A percentile compares a stretch with the other conserved stretches of the same genome.
phyloP scores from a whole-genome alignment of 1,284 basidiomycete genomes.

The Wolfiporia cocos region DNA sequence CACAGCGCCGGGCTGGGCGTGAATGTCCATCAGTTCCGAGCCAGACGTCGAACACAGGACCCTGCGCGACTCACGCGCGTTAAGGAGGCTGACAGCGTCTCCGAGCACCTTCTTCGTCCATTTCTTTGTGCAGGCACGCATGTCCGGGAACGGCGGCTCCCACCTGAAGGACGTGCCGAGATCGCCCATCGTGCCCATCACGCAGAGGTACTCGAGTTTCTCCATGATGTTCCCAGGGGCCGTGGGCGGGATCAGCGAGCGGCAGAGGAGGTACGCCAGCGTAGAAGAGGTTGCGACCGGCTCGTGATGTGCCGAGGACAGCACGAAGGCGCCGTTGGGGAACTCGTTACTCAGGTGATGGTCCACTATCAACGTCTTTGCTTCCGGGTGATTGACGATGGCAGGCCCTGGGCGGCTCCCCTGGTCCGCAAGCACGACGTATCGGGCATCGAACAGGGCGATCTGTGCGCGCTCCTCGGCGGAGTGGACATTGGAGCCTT shows the following conservation, averaged over 20 bases:
- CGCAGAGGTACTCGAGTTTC: constrained; percentile 22
- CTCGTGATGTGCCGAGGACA: constrained; percentile 21
- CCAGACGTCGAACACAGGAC: too few relatives aligned
- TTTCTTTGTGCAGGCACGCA: constrained; percentile 20
- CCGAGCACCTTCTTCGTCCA: constrained; percentile 25
- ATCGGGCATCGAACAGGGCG: constrained; percentile 14
- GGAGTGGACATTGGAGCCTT: constrained; percentile 24
- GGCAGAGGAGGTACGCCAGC: constrained; percentile 24
- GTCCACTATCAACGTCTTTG: constrained; percentile 24
- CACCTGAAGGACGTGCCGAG: constrained; percentile 25
- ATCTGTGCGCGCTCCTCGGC: constrained; percentile 19
- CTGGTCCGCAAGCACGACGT: constrained; percentile 24
- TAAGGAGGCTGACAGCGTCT: constrained; percentile 25
- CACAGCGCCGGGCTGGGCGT: constrained; percentile 18
- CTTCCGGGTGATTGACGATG: constrained; percentile 12
- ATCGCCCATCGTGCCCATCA: constrained; percentile 28
- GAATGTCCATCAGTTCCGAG: not conserved
- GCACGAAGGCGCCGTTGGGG: constrained; percentile 19
- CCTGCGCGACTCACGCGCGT: constrained; percentile 25
- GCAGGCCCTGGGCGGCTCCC: constrained; percentile 24
- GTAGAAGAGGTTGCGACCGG: constrained; percentile 26
- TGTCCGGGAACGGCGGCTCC: constrained; percentile 23
- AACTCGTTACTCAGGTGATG: constrained; percentile 27
- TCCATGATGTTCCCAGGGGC: constrained; percentile 1
- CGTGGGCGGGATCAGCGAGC: constrained; percentile 11